phyloP scores from a whole-genome alignment of 129 eudicot genomes.

The Flaveria brownii region DNA sequence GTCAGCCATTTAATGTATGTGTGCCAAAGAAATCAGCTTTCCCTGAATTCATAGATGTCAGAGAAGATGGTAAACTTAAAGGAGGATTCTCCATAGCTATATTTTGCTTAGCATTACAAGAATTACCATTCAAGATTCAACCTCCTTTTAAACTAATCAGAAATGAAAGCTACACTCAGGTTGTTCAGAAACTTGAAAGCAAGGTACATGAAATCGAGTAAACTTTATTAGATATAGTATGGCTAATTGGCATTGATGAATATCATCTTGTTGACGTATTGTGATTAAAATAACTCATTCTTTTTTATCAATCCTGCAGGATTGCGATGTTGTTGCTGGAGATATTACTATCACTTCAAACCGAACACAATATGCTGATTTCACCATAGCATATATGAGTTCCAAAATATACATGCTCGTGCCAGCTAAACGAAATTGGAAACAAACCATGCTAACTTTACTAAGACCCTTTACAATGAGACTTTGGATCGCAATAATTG shows the following conservation, averaged over 20 bases:
- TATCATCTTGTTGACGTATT: too few species aligned
- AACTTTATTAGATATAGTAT: not conserved
- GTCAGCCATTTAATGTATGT: not conserved
- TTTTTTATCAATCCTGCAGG: not conserved
- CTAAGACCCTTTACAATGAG: slow-evolving; percentile 12
- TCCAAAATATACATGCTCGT: slow-evolving; percentile 28
- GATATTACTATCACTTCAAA: slow-evolving; percentile 24
- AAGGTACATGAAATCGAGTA: slow-evolving; percentile 1
- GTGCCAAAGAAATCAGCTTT: slow-evolving; percentile 24
- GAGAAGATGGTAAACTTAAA: slow-evolving; percentile 9
- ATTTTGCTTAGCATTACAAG: slow-evolving; percentile 26
- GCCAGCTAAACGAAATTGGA: slow-evolving; percentile 15
- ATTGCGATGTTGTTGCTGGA: slow-evolving; percentile 23
- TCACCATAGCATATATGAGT: slow-evolving; percentile 26
- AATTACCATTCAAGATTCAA: slow-evolving; percentile 21
- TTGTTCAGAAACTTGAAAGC: slow-evolving; percentile 1
- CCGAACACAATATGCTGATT: slow-evolving; percentile 15
- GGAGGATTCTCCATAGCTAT: slow-evolving; percentile 33
- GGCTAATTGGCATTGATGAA: too few species aligned
- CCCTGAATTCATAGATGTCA: slow-evolving; percentile 21
- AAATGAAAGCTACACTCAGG: slow-evolving; percentile 6
- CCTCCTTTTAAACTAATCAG: slow-evolving; percentile 22
- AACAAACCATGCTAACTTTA: slow-evolving; percentile 23
- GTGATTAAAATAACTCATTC: not conserved
- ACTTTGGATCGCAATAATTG: slow-evolving; percentile 23